phyloP scores from a whole-genome alignment of 192 early-diverging fungal species.

The Entrophospora sp. region DNA sequence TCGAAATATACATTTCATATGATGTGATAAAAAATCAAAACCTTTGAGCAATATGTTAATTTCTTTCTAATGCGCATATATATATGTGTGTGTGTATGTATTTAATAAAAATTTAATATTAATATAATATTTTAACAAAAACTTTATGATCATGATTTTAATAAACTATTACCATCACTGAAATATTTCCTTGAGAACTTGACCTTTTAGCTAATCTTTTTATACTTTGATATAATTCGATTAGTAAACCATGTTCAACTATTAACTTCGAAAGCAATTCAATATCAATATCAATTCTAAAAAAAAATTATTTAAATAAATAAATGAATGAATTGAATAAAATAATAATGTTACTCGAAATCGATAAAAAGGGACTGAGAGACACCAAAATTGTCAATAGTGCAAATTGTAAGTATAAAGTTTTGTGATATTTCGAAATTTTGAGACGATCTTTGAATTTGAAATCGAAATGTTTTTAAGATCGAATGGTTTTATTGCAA shows the following conservation, averaged over 20 bases:
- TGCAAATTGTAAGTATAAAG: too few species aligned
- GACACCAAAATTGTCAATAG: too few species aligned
- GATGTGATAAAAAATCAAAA: neutral
- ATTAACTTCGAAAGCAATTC: neutral
- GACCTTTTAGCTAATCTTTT: neutral
- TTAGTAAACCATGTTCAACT: neutral
- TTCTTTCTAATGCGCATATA: neutral
- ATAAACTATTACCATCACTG: neutral
- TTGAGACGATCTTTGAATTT: too few species aligned
- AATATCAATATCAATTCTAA: too few species aligned
- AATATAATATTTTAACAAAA: neutral
- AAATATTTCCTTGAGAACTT: neutral
- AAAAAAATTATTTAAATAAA: too few species aligned
- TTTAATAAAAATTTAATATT: neutral
- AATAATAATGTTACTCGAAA: too few species aligned
- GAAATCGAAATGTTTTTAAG: too few species aligned
- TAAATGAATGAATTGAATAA: too few species aligned
- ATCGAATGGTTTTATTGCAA: too few species aligned
- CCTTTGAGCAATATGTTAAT: neutral
- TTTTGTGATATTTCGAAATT: too few species aligned
- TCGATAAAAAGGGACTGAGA: too few species aligned
- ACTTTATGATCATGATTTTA: neutral
- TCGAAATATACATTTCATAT: neutral
- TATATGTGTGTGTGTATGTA: neutral
- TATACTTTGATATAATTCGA: slow-evolving; percentile 13